Base-by-base conservation (phyloP, 2,329 filamentous ascomycete species). In the Fusarium sp. region DNA sequence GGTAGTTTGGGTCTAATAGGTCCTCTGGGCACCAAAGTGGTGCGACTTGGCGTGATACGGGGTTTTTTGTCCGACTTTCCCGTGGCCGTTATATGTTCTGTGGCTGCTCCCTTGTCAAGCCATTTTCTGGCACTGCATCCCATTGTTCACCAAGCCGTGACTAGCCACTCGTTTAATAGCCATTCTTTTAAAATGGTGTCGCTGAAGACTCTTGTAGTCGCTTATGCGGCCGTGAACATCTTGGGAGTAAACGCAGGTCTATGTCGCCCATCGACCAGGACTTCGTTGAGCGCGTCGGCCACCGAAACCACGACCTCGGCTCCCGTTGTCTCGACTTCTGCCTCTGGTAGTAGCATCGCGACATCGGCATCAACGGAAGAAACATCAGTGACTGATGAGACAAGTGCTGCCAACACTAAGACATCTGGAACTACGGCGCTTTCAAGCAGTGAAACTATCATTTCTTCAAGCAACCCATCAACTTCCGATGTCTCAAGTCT, bases 121-220 rank as follows among this genome's bases (percentile, higher is more conserved):
- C 20, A 22, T 11, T 4, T 52, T 20, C 26, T n/a, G 15, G 34
- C 14, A 20, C 18, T 48, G 18, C 28, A 30, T 13, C 15, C 7
- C 18, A 20, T 20, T 4, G 13, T 24, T 61, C 44, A 61, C 54
- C 1, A 22, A n/a, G 18, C 14, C 8, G 30, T 44, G 50, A 22
- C 24, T 28, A 58, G 62, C 34, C 62, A n/a, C 11, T 39, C 57
- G 17, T 52, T 50, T 24, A 26, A 20, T 30, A 55, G 41, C 41
- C 63, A 28, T n/a, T 67, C 64, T 11, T 66, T 45, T 14, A 39
- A 58, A 39, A 67, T 67, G 64, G 64, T 67, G n/a, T 67, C 50
- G 13, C 4, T 67, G 6, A 67, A 59, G n/a, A 5, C 30, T 24
- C 17, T 67, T 30, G 61, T n/a, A 2, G 50, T 51, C n/a, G 61